These are phyloP conservation scores for Aspergillus glaucus DNA, from an alignment of 2,329 filamentous ascomycete species.

Conservation along the genomic window DNA sequence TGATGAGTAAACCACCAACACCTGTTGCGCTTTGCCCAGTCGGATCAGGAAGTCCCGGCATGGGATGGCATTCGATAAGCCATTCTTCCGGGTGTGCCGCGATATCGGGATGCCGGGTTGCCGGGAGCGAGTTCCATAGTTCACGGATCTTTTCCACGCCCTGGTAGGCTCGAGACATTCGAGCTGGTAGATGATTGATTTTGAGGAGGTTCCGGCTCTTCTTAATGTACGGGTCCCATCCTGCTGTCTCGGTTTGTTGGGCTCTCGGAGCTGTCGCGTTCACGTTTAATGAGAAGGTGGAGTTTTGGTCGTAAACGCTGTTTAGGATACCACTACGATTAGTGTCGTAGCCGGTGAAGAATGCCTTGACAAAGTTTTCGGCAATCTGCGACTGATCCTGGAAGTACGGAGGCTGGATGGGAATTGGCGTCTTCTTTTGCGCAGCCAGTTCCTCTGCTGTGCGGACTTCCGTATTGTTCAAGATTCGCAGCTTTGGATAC, in stretches of 20 bases:
- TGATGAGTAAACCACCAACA: constrained; percentile 71
- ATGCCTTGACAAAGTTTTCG: constrained; percentile 68
- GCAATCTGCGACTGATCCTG: constrained; percentile 67
- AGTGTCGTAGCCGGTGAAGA: constrained; percentile 67
- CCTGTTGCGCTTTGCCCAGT: constrained; percentile 56
- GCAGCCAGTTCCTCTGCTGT: constrained; percentile 63
- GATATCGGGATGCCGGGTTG: constrained; percentile 68
- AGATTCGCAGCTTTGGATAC: constrained; percentile 72
- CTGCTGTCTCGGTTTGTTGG: constrained; percentile 41
- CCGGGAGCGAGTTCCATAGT: constrained; percentile 64
- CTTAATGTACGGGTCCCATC: constrained; percentile 69
- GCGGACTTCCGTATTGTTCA: constrained; percentile 70
- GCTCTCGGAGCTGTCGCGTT: constrained; percentile 55
- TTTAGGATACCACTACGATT: constrained; percentile 59
- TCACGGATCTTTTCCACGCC: constrained; percentile 61
- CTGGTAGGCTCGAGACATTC: constrained; percentile 59
- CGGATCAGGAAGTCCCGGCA: constrained; percentile 66
- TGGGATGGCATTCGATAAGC: constrained; percentile 72
- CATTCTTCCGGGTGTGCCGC: constrained; percentile 63
- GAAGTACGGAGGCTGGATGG: constrained; percentile 60
- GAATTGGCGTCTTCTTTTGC: constrained; percentile 54
- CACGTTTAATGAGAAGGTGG: constrained; percentile 68
- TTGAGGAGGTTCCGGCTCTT: constrained; percentile 71
- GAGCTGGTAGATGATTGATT: constrained; percentile 55
- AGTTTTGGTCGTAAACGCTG: constrained; percentile 68